Conservation (phyloP, 345 rosid genomes). For the Citrus inodora region DNA sequence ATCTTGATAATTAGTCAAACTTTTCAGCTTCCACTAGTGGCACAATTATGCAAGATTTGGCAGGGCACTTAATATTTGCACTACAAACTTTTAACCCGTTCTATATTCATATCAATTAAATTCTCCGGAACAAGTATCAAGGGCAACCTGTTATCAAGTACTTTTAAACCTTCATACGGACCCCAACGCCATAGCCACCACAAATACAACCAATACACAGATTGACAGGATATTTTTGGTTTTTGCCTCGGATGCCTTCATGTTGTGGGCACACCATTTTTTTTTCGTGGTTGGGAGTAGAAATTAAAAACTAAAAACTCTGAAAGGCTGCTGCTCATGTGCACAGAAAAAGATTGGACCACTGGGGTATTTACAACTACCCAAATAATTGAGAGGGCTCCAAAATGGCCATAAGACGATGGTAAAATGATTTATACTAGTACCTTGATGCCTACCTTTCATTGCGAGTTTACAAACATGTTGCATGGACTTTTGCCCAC, state of each 20-base stretch:
- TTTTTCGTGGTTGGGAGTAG: background rate
- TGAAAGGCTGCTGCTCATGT: background rate
- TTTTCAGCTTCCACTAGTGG: too few species aligned
- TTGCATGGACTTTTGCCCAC: background rate
- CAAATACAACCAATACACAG: background rate
- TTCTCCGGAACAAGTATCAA: background rate
- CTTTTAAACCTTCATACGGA: background rate
- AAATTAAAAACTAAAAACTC: background rate
- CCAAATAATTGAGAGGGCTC: background rate
- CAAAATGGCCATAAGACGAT: background rate
- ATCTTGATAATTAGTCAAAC: background rate
- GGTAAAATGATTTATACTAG: background rate
- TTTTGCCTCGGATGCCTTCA: background rate
- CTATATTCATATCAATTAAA: too few species aligned
- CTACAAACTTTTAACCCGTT: background rate
- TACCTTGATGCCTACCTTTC: background rate
- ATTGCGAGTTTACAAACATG: background rate
- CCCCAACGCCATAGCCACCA: background rate
- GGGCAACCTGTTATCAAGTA: background rate
- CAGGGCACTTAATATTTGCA: too few species aligned
- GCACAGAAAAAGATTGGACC: background rate
- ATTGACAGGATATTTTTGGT: background rate
- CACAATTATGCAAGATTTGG: too few species aligned
- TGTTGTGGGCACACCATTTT: background rate
- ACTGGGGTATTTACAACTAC: background rate